Conservation (phyloP, 2,329 filamentous ascomycete genomes). For the Botrytis tulipae region DNA sequence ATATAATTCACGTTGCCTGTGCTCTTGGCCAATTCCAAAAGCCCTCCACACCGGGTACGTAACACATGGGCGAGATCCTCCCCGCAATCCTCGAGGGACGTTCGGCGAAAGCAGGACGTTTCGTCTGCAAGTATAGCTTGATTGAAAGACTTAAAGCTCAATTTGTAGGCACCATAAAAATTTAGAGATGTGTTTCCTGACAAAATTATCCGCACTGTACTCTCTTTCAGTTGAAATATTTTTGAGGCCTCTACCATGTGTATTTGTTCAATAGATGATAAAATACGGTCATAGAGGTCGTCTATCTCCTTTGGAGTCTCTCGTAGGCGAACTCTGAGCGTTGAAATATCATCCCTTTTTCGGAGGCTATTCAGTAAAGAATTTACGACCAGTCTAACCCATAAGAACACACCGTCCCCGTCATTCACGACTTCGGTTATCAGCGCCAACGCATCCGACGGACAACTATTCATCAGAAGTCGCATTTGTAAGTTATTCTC, state of each 20-base stretch:
- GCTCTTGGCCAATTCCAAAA: neutral
- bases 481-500: neutral
- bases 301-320: neutral
- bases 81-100: fast-evolving
- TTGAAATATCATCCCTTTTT: neutral
- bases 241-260: neutral
- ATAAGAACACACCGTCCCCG: neutral
- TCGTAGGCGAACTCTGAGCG: neutral
- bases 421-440: neutral
- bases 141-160: too few relatives aligned
- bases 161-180: too few relatives aligned
- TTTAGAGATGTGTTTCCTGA: too few relatives aligned
- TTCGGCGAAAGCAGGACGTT: too few relatives aligned
- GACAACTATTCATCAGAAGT: neutral
- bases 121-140: too few relatives aligned
- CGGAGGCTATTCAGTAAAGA: neutral
- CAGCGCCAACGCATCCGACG: neutral
- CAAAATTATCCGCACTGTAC: too few relatives aligned
- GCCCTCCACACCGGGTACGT: neutral
- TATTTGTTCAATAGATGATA: neutral
- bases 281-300: neutral
- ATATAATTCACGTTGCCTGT: too few relatives aligned
- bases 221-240: neutral
- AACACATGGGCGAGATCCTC: neutral
- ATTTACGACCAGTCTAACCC: neutral